Conservation (phyloP, 495 filamentous ascomycete species). For the Astrocystis sublimbata region DNA sequence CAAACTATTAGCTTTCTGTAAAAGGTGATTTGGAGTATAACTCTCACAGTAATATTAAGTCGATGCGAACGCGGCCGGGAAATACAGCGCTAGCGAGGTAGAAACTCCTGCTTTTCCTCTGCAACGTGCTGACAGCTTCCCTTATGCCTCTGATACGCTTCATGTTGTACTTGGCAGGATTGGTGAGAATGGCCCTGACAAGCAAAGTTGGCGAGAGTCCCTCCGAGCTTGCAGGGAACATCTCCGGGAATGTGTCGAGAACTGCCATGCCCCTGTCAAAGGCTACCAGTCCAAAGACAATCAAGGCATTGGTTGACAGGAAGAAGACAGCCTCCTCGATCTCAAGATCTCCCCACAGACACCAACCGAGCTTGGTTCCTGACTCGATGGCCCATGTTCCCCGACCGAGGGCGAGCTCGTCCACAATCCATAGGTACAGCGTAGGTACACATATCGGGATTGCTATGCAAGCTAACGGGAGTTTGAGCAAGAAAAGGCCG, state of each 20-base stretch:
- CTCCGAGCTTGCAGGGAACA: constrained; percentile 43
- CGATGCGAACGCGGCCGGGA: constrained; percentile 61
- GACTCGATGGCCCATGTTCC: constrained; percentile 67
- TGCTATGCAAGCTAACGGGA: constrained; percentile 53
- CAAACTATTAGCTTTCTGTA: constrained; percentile 23
- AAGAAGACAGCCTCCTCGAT: constrained; percentile 73
- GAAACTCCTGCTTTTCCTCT: constrained; percentile 65
- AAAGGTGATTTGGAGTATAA: not conserved
- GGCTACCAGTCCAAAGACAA: constrained; percentile 64
- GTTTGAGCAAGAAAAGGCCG: constrained; percentile 57
- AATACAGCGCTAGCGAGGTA: constrained; percentile 67
- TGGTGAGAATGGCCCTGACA: constrained; percentile 45
- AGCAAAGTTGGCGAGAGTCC: constrained; percentile 49
- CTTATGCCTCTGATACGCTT: constrained; percentile 54
- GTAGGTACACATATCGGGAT: constrained; percentile 62
- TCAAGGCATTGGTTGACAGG: constrained; percentile 61
- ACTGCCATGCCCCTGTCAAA: constrained; percentile 64
- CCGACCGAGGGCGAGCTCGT: constrained; percentile 59
- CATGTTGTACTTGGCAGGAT: constrained; percentile 49
- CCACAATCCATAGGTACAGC: constrained; percentile 66
- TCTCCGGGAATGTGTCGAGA: constrained; percentile 52
- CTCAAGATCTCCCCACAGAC: constrained; percentile 62
- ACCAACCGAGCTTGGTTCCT: constrained; percentile 59
- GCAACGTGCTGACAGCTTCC: constrained; percentile 54
- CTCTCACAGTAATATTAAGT: constrained; percentile 60